Evolutionary conservation across 306 rosid species (phyloP), one percentile per base, ranked within the genome.

Genomic region (Dalbergia cultrata): DNA sequence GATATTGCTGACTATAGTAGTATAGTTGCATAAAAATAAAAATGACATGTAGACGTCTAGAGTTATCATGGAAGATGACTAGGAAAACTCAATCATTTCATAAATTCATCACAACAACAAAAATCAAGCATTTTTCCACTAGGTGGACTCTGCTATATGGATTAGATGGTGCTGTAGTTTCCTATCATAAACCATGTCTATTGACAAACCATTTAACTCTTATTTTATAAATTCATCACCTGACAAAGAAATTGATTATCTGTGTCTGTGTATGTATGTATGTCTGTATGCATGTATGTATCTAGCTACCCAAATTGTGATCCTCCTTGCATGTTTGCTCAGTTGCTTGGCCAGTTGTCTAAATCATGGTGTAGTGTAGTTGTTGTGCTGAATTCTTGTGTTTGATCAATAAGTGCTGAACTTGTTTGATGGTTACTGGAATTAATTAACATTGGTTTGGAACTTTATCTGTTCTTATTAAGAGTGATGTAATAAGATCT

Each of bases 401-500:
- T 21, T 16, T n/a, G 43, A 11, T 22, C 49, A 39, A n/a, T 72
- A 41, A 66, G 54, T 77, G 7, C 44, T 54, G 43, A 59, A 31
- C 75, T 26, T 43, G 17, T 22, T 3, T 56, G 58, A 44, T 22
- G 59, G 72, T 54, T 80, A 33, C 60, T 60, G 71, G 67, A 65
- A 76, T 80, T 54, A 49, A 12, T 50, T 64, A 3, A 31, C 67
- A 59, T 44, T 66, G 53, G 34, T 44, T 80, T 66, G 71, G 17
- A 66, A 60, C 63, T 68, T 61, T 6, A 64, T 80, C 43, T 19
- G 75, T 58, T 77, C 66, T 72, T 77, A n/a, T 71, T 86, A 87
- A 90, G 90, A 84, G 88, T 81, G 90, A 84, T 92, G 88, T 84
- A 87, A 92, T 90, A 87, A 87, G 91, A 92, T 89, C 79, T 84